These are phyloP conservation scores for Acanthamoeba royreba DNA, from an alignment of 208 protist species.

Conservation along the genomic window DNA sequence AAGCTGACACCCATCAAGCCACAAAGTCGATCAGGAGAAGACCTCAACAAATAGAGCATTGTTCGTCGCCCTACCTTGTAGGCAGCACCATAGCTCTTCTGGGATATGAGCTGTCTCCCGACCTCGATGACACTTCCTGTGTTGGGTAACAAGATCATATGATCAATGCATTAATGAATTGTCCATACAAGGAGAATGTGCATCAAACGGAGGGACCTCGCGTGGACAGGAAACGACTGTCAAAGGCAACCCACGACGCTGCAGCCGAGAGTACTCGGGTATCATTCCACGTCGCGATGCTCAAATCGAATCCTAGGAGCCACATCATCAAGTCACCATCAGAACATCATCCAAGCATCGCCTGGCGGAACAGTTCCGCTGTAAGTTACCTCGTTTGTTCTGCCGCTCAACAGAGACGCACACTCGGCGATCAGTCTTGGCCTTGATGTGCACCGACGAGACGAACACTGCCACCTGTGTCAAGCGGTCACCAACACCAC, in stretches of 20 bases:
- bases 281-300: conserved; percentile 23
- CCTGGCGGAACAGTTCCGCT: neutral
- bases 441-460: neutral
- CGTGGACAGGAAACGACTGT: neutral
- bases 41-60: neutral
- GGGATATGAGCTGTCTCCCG: neutral
- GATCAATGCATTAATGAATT: no score
- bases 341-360: neutral
- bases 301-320: neutral
- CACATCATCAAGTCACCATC: neutral
- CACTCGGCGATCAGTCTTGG: neutral
- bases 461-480: conserved; percentile 35
- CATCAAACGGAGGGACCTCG: no score
- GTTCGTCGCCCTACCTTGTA: neutral
- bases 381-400: neutral
- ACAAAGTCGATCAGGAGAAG: no score
- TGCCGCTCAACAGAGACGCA: conserved; percentile 22
- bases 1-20: no score
- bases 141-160: no score
- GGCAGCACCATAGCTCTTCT: neutral
- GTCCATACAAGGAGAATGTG: no score
- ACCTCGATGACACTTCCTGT: neutral
- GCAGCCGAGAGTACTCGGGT: neutral
- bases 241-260: conserved; percentile 26
- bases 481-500: no score